Evolutionary conservation across 176 grass and related monocot genomes (phyloP), one percentile per base, ranked within the genome.

Genomic region (Oryza meyeriana): DNA sequence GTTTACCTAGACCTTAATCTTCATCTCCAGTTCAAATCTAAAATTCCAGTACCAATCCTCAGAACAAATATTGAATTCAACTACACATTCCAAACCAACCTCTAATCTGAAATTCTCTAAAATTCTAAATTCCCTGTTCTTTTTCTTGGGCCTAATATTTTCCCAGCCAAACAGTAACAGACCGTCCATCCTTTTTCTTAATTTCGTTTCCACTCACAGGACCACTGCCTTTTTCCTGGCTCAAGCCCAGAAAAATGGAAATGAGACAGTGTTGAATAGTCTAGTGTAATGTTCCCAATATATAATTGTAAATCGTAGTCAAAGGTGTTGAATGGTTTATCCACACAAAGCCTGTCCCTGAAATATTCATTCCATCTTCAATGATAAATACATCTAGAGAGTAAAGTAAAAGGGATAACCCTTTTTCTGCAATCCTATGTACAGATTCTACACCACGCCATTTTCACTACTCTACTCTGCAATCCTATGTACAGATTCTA

Each of bases 401-500:
- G 61, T 61, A 16, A 8, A 80, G 38, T 44, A 22, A 69, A 68
- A n/a, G 55, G 12, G 81, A 69, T 47, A 13, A 69, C 48, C 75
- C 18, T 68, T 62, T 28, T 77, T 77, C 82, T 52, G 11, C 26
- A 88, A 72, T 58, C 75, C 16, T 84, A 73, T 84, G 75, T 73
- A 88, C 75, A 88, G 34, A 83, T 83, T n/a, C 27, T 78, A 66
- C 14, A 42, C 20, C 26, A 88, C 74, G 10, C 61, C 86, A 78
- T 83, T 50, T 50, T 57, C 73, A 55, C 81, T 75, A 22, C 35
- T 75, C 40, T 75, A 83, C 22, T 28, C 81, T 50, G 16, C 25
- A 87, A 71, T 57, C 74, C 14, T 83, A 72, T 83, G 74, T 72
- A 88, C 74, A 88, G 33, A 83, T 83, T 22, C 26, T 78, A 65